phyloP scores from a whole-genome alignment of 2,329 filamentous ascomycete genomes.

The Neonectria ditissima region DNA sequence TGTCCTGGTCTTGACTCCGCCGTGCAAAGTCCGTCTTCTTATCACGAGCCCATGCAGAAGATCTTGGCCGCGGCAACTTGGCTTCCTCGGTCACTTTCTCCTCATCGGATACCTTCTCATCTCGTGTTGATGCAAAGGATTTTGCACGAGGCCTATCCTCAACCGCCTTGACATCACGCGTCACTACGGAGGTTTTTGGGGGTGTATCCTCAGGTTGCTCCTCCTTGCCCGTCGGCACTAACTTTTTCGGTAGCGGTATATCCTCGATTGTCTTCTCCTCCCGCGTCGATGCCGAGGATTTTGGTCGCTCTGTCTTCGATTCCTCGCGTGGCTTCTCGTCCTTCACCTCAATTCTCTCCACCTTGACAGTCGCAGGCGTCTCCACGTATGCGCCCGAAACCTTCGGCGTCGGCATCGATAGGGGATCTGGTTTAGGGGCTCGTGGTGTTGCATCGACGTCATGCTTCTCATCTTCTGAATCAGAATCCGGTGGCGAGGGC shows the following conservation, averaged over 20 bases:
- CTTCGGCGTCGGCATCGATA: conserved; percentile 64
- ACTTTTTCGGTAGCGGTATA: conserved; percentile 3
- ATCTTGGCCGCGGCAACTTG: conserved; percentile 27
- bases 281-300: conserved; percentile 16
- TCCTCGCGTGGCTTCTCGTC: conserved; percentile 33
- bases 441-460: conserved; percentile 61
- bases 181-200: conserved; percentile 9
- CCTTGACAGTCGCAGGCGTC: conserved; percentile 62
- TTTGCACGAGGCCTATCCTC: conserved; percentile 21
- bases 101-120: conserved; percentile 31
- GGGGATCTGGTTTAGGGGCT: conserved; percentile 57
- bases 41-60: conserved; percentile 39
- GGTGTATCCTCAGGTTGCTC: conserved; percentile 19
- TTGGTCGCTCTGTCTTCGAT: neutral
- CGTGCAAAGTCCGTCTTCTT: conserved; percentile 41
- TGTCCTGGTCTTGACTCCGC: conserved; percentile 45
- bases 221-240: conserved; percentile 23
- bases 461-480: conserved; percentile 48
- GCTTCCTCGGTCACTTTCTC: conserved; percentile 34
- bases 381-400: conserved; percentile 69
- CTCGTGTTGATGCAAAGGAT: conserved; percentile 26
- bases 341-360: conserved; percentile 47
- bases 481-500: conserved; percentile 55
- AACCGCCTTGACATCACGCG: conserved; percentile 33
- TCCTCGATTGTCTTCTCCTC: conserved; percentile 23